These are phyloP conservation scores for Stachybotrys chartarum DNA, from an alignment of 2,329 filamentous ascomycete species.

Conservation along the genomic window DNA sequence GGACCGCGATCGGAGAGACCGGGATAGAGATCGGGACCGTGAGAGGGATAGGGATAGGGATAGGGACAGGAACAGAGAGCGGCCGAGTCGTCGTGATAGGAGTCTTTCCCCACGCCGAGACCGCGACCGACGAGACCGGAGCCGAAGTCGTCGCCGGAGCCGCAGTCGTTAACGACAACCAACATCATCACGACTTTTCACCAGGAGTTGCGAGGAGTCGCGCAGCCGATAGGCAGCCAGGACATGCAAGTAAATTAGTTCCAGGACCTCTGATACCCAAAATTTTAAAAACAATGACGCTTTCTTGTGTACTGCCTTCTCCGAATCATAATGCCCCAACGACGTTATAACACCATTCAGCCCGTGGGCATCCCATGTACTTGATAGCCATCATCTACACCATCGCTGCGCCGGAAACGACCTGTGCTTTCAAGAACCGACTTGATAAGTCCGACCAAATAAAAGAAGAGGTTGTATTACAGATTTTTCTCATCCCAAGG, in stretches of 20 bases:
- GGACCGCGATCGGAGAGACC: constrained; percentile 20
- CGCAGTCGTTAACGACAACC: constrained; percentile 14
- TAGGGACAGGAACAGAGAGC: constrained; percentile 23
- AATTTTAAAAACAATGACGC: neutral
- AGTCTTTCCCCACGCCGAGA: constrained; percentile 14
- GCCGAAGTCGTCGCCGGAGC: constrained; percentile 32
- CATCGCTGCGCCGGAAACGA: neutral
- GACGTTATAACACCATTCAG: neutral
- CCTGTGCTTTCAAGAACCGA: neutral
- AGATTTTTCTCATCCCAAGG: neutral
- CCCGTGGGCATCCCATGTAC: no score
- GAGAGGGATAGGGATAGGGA: constrained; percentile 22
- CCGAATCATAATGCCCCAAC: neutral
- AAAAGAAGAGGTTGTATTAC: neutral
- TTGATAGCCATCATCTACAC: neutral
- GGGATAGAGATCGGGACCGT: constrained; percentile 26
- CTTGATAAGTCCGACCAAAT: neutral
- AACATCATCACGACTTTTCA: neutral
- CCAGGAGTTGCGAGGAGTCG: constrained; percentile 7
- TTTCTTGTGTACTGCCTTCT: neutral
- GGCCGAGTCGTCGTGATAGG: constrained; percentile 2
- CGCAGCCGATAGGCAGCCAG: constrained; percentile 7
- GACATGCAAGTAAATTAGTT: neutral
- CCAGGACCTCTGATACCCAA: neutral
- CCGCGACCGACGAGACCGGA: constrained; percentile 26